These are phyloP conservation scores for Smallanthus sonchifolius DNA, from an alignment of 129 eudicot species.

Conservation along the genomic window DNA sequence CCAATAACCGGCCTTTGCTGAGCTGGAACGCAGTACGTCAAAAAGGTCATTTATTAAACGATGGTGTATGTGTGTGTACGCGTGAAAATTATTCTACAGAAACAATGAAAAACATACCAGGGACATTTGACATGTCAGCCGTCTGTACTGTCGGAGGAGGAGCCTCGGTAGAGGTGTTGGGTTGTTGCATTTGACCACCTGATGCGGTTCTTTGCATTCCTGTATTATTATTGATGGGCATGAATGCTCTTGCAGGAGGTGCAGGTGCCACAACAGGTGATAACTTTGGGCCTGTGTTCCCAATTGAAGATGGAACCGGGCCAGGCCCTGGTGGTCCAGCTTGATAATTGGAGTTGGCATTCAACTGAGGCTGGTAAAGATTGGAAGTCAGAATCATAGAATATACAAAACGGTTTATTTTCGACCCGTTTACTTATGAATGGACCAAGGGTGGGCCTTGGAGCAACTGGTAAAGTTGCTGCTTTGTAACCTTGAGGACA, in stretches of 20 bases:
- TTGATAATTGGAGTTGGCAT: constrained; percentile 52
- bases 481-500: too few species aligned
- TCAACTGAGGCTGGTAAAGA: constrained; percentile 43
- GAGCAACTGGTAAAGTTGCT: too few species aligned
- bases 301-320: constrained; percentile 47
- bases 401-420: too few species aligned
- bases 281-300: constrained; percentile 46
- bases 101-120: constrained; percentile 45
- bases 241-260: constrained; percentile 53
- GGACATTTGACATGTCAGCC: constrained; percentile 90
- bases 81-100: too few species aligned
- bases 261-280: constrained; percentile 54
- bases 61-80: too few species aligned
- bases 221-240: constrained; percentile 42
- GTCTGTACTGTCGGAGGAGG: constrained; percentile 96
- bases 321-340: constrained; percentile 54
- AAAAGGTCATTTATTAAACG: not conserved
- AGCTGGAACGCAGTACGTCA: constrained; percentile 36
- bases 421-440: too few species aligned
- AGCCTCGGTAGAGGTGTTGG: constrained; percentile 53
- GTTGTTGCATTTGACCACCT: constrained; percentile 44
- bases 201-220: constrained; percentile 57
- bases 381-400: not conserved
- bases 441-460: too few species aligned
- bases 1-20: constrained; percentile 77